phyloP scores from a whole-genome alignment of 2,329 filamentous ascomycete species.

The Grosmannia huntii region DNA sequence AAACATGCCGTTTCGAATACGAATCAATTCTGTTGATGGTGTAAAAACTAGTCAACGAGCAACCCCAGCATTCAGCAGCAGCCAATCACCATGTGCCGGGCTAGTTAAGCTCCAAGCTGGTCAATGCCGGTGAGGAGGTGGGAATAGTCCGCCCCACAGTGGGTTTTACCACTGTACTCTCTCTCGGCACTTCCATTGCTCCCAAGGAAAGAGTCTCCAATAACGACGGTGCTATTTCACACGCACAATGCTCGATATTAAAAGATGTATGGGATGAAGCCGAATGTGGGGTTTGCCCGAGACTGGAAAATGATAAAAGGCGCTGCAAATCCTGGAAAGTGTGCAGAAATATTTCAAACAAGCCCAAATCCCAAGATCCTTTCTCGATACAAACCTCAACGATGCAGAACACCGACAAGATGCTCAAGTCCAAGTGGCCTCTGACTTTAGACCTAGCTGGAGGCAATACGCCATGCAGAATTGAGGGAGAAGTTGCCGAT shows the following conservation, averaged over 20 bases:
- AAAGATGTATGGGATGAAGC: neutral
- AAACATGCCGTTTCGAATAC: neutral
- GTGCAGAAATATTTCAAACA: neutral
- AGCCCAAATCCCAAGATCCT: neutral
- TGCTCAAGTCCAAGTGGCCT: neutral
- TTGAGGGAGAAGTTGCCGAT: conserved; percentile 1
- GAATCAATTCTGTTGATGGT: neutral
- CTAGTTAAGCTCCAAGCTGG: too few species aligned
- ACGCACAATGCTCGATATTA: neutral
- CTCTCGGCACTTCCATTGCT: neutral
- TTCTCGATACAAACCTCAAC: neutral
- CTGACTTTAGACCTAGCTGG: neutral
- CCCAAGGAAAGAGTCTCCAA: neutral
- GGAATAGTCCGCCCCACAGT: neutral
- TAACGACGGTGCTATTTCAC: neutral
- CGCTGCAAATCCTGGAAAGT: neutral
- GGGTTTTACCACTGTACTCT: too few species aligned
- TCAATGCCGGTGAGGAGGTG: neutral
- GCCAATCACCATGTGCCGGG: too few species aligned
- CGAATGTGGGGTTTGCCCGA: neutral
- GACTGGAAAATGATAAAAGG: neutral
- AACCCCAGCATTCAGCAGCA: neutral
- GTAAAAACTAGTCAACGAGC: too few species aligned
- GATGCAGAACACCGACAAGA: neutral
- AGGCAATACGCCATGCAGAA: neutral